Conservation (phyloP, 176 grass and related monocot species). For the Oryza brachyantha region DNA sequence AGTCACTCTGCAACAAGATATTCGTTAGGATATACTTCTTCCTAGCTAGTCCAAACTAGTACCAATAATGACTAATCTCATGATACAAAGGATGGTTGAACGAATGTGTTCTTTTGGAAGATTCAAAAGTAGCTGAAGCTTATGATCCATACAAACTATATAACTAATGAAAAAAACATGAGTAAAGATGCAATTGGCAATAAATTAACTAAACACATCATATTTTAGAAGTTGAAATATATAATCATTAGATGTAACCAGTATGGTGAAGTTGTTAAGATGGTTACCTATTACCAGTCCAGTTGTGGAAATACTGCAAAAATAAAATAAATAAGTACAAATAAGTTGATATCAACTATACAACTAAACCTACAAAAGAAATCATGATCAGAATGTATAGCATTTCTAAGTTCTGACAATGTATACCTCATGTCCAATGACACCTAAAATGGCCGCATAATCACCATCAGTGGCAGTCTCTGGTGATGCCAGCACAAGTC, state of each 20-base stretch:
- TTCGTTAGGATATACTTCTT: neutral
- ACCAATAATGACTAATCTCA: neutral
- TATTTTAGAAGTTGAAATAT: neutral
- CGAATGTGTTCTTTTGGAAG: slow-evolving; percentile 8
- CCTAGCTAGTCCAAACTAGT: neutral
- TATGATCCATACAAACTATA: neutral
- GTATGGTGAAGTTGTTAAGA: slow-evolving; percentile 1
- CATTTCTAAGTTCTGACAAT: slow-evolving; percentile 13
- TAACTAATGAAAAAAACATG: slow-evolving; percentile 19
- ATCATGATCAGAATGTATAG: slow-evolving; percentile 1
- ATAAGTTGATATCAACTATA: slow-evolving; percentile 20
- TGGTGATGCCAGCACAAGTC: slow-evolving; percentile 95
- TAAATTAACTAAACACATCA: neutral
- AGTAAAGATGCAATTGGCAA: slow-evolving; percentile 1
- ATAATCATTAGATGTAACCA: slow-evolving; percentile 10
- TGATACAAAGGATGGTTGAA: slow-evolving; percentile 12
- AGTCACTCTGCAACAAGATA: slow-evolving; percentile 69
- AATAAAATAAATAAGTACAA: neutral
- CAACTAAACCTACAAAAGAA: slow-evolving; percentile 1
- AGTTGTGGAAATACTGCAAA: slow-evolving; percentile 99
- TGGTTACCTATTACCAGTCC: slow-evolving; percentile 91
- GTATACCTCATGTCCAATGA: slow-evolving; percentile 95
- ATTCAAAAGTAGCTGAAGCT: slow-evolving; percentile 14
- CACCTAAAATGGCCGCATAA: slow-evolving; percentile 96
- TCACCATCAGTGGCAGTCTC: slow-evolving; percentile 96